These are phyloP conservation scores for Aureobasidium melanogenum DNA, from an alignment of 2,329 filamentous ascomycete species.

Conservation along the genomic window DNA sequence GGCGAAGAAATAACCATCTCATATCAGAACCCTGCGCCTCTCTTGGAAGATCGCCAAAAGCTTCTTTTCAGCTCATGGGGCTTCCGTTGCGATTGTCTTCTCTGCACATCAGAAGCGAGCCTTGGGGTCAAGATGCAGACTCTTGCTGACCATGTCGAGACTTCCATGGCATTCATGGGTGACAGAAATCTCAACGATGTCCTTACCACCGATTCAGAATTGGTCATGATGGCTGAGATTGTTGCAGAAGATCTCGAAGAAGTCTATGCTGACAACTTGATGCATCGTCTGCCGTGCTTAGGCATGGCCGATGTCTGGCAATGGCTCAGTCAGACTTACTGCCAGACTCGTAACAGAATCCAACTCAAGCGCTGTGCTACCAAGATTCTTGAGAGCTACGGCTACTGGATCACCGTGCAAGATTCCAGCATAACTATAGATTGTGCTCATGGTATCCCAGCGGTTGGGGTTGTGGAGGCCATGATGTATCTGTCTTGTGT, in stretches of 20 bases:
- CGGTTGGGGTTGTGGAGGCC: slow-evolving; percentile 13
- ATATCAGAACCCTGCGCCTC: background rate
- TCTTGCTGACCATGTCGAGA: background rate
- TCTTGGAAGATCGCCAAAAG: background rate
- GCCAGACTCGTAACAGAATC: background rate
- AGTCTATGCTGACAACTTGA: background rate
- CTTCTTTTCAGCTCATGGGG: background rate
- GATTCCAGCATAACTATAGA: background rate
- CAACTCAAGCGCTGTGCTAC: background rate
- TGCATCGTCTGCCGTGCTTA: background rate
- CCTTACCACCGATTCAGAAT: background rate
- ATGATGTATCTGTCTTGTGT: slow-evolving; percentile 15
- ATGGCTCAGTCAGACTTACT: background rate
- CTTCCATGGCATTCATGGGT: background rate
- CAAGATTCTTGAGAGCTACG: background rate
- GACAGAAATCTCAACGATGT: background rate
- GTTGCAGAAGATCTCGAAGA: background rate
- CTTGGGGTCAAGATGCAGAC: background rate
- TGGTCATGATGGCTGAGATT: background rate
- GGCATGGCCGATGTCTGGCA: background rate
- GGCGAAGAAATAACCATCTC: slow-evolving; percentile 16
- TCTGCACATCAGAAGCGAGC: background rate
- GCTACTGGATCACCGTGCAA: background rate
- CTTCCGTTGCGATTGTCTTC: background rate
- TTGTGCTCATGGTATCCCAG: background rate